These are phyloP conservation scores for Metarhizium sp. DNA, from an alignment of 2,329 filamentous ascomycete genomes.

Conservation along the genomic window DNA sequence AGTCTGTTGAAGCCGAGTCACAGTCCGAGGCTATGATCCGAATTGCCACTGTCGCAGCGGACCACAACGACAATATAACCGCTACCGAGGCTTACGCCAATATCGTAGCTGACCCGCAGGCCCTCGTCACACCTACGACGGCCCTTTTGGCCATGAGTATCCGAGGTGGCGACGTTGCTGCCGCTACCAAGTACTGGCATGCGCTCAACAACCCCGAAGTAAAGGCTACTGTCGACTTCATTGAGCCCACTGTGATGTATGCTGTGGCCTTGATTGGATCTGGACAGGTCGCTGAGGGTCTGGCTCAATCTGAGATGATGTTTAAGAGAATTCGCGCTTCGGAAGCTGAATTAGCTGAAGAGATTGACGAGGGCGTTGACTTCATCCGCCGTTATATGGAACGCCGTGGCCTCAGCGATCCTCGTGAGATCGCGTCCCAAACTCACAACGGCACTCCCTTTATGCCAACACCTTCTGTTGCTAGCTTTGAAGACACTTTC, in stretches of 20 bases:
- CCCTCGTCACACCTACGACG: conserved; percentile 53
- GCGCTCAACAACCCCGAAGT: conserved; percentile 56
- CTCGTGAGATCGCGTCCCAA: conserved; percentile 40
- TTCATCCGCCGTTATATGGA: conserved; percentile 54
- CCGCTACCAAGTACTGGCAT: conserved; percentile 73
- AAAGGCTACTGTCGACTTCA: conserved; percentile 53
- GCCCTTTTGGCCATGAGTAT: conserved; percentile 82
- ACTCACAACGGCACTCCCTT: conserved; percentile 37
- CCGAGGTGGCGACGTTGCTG: conserved; percentile 68
- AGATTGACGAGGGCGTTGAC: conserved; percentile 80
- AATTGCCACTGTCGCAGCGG: conserved; percentile 71
- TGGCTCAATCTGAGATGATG: conserved; percentile 74
- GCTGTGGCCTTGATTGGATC: conserved; percentile 78
- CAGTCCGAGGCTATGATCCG: conserved; percentile 57
- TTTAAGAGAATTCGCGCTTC: conserved; percentile 70
- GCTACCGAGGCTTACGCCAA: conserved; percentile 58
- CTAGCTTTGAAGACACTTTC: conserved; percentile 68
- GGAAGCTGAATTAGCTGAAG: conserved; percentile 53
- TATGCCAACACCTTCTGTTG: conserved; percentile 44
- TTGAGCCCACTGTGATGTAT: conserved; percentile 88
- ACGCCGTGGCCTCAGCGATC: conserved; percentile 42
- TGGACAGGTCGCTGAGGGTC: conserved; percentile 72
- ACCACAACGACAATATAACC: conserved; percentile 60
- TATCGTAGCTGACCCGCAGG: conserved; percentile 41
- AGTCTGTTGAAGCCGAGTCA: conserved; percentile 49